Base-by-base conservation (phyloP, 768 basidiomycete species). In the Postia placenta region DNA sequence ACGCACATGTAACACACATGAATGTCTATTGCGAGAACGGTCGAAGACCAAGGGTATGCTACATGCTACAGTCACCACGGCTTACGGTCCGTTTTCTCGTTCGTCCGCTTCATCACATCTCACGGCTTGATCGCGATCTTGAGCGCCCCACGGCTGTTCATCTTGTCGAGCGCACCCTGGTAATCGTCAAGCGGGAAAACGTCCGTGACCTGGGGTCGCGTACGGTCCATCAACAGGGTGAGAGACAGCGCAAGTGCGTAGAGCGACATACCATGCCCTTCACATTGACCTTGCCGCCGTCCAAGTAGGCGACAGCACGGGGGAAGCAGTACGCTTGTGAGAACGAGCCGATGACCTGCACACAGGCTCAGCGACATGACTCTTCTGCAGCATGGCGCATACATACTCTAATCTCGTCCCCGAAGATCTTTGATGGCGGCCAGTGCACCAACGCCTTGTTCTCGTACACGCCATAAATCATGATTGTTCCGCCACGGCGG, bases 401-500 rank as follows among this genome's bases (percentile, higher is more conserved):
- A n/a, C 56, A 11, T 46, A 80, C 80, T 56, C 66, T 76, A 57
- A 87, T 87, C 64, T 88, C 86, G 60, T 88, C 83, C 6, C 74
- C 70, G 64, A 84, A 81, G 50, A 90, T 87, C 73, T 88, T 90
- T 46, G 81, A 79, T 5, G 91, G 92, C 3, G 89, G 81, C 91
- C 91, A 94, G 60, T 85, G 81, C 3, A 94, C 87, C 17, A 76
- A 70, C 2, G 89, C 92, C 60, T 83, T 83, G 69, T 92, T 84
- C 66, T 85, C 85, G 63, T 94, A 95, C 33, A 94, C 92, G 42
- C 92, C 92, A 59, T 95, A 95, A 50, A 91, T 78, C 83, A 91
- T 83, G 63, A 91, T 66, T 3, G 89, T 90, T 20, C 88, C 89
- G n/a, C 89, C 89, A 24, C 89, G 71, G 36, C 89, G 75, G 30